These are phyloP conservation scores for Platanthera guangdongensis DNA, from an alignment of 106 monocot genomes.

Conservation along the genomic window DNA sequence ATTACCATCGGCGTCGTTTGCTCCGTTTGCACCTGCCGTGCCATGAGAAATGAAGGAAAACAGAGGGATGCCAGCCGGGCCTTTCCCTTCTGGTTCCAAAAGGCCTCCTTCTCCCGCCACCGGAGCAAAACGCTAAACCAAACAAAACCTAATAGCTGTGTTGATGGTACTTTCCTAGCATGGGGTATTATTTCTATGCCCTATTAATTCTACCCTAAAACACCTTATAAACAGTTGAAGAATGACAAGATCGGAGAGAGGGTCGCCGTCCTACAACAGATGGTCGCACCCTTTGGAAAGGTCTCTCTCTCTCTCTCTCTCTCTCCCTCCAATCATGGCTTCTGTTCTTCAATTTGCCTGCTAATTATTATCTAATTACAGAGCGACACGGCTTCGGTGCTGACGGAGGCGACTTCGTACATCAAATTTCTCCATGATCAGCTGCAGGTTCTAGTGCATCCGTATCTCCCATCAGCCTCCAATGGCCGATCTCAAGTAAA, in stretches of 20 bases:
- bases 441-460: conserved; percentile 38
- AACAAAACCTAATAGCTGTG: background rate
- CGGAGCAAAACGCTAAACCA: too few species aligned
- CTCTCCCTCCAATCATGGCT: background rate
- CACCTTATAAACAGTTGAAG: conserved; percentile 33
- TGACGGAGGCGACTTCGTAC: conserved; percentile 60
- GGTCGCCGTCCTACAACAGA: conserved; percentile 60
- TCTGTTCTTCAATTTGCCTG: background rate
- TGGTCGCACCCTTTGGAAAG: conserved; percentile 88
- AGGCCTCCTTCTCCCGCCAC: too few species aligned
- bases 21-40: too few species aligned
- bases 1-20: too few species aligned
- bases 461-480: conserved; percentile 14
- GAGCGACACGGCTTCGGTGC: conserved; percentile 81
- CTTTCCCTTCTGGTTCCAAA: too few species aligned
- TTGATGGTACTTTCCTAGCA: background rate
- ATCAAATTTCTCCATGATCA: conserved; percentile 78
- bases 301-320: conserved; percentile 10
- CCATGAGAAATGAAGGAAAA: too few species aligned
- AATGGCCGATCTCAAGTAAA: conserved; percentile 16
- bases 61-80: too few species aligned
- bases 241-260: conserved; percentile 79
- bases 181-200: too few species aligned
- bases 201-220: too few species aligned
- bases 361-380: conserved; percentile 12